Base-by-base conservation (phyloP, 495 filamentous ascomycete species). In the Penicillium salamii region DNA sequence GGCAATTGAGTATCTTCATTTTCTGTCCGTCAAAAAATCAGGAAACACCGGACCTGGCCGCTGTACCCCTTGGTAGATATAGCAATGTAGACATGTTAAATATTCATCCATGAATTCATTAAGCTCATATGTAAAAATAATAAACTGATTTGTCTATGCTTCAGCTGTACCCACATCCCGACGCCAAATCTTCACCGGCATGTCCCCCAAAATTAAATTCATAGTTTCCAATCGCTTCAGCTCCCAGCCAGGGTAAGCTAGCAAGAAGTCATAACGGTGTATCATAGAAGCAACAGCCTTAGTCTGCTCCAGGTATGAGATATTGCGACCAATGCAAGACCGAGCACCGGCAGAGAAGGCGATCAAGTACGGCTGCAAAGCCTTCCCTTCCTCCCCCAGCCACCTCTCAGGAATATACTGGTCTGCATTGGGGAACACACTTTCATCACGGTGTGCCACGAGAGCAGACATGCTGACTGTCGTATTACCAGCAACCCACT, bases 291-390 rank as follows among this genome's bases (percentile, higher is more conserved):
- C 71, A 41, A 76, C 29, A 2, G 69, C 53, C 33, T 74, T 69
- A 0, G 63, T 63, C 56, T 77, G 73, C 57, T 76, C 72, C 26
- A 77, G 55, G 38, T 74, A 75, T 1, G 65, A 61, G 49, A 75
- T 72, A 50, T 73, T 75, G 18, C 70, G 57, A 4, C 71, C 71
- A 59, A 75, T 75, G 38, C 71, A 75, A 5, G 67, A 70, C n/a
- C 71, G 38, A 5, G 70, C 65, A 1, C 71, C 71, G 1, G 71
- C 68, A 42, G 54, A 59, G 48, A 78, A 76, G 8, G 71, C 59
- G 36, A 77, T 57, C 26, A 78, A 69, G 44, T 69, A 70, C 7
- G 65, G 61, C 43, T 68, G 65, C 8, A 78, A 58, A 12, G 61
- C 57, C 49, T 77, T 75, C 7, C 65, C 69, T 32, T 63, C 61